Percentiles rank a stretch among this genome's conserved stretches.
These are phyloP conservation scores for Rhynchospora breviuscula DNA, from an alignment of 176 grass and related monocot species.

Conservation along the genomic window DNA sequence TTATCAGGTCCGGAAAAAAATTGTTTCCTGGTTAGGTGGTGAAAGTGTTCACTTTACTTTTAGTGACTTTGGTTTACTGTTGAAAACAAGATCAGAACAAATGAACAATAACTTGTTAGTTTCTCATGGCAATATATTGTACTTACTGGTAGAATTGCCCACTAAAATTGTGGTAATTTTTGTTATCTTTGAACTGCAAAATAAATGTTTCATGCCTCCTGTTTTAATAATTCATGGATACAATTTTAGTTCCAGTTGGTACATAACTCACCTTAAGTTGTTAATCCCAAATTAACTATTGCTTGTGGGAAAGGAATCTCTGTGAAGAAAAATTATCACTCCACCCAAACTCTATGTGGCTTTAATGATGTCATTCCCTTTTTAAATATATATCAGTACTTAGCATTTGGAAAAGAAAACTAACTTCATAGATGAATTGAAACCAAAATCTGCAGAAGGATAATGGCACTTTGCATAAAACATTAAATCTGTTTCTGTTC, in stretches of 20 bases:
- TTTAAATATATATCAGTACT: background rate
- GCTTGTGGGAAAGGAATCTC: background rate
- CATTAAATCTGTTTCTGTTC: background rate
- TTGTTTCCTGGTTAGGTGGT: background rate
- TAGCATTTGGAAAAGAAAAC: background rate
- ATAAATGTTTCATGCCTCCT: background rate
- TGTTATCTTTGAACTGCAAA: background rate
- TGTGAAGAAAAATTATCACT: background rate
- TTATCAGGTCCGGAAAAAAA: background rate
- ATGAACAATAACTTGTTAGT: background rate
- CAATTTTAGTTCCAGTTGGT: background rate
- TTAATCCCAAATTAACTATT: background rate
- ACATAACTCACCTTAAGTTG: background rate
- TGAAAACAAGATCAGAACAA: background rate
- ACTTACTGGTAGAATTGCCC: background rate
- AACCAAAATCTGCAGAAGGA: background rate
- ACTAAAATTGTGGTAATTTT: background rate
- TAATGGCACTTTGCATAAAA: background rate
- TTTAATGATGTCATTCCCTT: background rate
- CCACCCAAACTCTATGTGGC: background rate
- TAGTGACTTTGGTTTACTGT: background rate
- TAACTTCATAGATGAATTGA: background rate
- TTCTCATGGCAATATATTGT: background rate
- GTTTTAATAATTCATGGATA: background rate
- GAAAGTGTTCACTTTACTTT: background rate